phyloP scores from a whole-genome alignment of 352 stramenopile genomes.

The Blastocystis sp. region DNA sequence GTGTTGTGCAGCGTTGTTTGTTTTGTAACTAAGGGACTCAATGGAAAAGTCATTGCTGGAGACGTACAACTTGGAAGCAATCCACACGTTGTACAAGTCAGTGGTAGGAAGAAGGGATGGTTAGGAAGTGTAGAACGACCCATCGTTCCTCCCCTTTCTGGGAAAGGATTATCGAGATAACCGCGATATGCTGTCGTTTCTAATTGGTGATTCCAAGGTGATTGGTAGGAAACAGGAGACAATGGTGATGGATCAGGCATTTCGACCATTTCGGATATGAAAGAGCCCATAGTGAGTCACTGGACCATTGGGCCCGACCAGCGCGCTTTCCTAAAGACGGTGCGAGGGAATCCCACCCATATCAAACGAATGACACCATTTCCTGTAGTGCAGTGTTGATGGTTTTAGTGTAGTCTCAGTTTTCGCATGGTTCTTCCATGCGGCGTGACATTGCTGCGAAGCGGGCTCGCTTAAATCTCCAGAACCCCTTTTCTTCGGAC shows the following conservation, averaged over 20 bases:
- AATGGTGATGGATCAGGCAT: background rate
- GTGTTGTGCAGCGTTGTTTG: background rate
- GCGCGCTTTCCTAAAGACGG: background rate
- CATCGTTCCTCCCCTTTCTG: background rate
- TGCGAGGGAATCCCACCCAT: background rate
- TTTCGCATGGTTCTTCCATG: background rate
- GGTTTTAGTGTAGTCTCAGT: background rate
- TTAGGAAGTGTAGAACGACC: background rate
- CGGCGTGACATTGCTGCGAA: background rate
- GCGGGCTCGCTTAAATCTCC: background rate
- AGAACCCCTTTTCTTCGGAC: background rate
- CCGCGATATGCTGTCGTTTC: background rate
- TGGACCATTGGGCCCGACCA: background rate
- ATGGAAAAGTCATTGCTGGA: background rate
- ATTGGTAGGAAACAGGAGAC: background rate
- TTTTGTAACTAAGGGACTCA: background rate
- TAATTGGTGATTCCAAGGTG: background rate
- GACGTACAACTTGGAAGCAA: background rate
- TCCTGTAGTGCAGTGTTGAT: background rate
- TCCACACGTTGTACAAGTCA: background rate
- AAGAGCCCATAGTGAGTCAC: background rate
- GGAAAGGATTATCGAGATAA: background rate
- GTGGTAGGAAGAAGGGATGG: background rate
- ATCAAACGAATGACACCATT: constrained; percentile 15
- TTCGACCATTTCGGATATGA: background rate